phyloP scores from a whole-genome alignment of 345 rosid genomes.

The Citropsis articulata region DNA sequence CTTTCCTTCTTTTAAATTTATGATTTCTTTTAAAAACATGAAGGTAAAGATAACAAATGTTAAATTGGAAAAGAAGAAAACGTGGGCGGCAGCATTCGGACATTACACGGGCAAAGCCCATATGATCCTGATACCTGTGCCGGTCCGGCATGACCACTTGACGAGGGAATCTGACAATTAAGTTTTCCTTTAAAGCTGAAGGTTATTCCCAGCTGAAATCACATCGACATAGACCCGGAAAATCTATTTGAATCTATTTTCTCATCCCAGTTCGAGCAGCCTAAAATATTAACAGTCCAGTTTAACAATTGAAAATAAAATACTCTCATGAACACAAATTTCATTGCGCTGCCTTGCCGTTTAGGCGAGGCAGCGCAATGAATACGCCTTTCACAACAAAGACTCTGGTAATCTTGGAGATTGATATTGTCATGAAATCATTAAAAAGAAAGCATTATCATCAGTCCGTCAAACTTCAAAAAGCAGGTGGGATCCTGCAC shows the following conservation, averaged over 20 bases:
- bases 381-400: too few relatives aligned
- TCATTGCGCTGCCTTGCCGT: too few relatives aligned
- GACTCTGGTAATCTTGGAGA: background rate
- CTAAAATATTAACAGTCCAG: background rate
- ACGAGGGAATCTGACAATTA: too few relatives aligned
- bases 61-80: background rate
- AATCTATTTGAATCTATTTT: too few relatives aligned
- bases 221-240: too few relatives aligned
- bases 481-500: background rate
- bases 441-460: background rate
- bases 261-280: too few relatives aligned
- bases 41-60: background rate
- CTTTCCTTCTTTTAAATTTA: background rate
- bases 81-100: conserved; percentile 74
- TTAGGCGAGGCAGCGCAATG: too few relatives aligned
- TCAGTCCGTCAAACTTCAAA: background rate
- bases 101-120: conserved; percentile 87
- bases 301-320: background rate
- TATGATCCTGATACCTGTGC: conserved; percentile 82
- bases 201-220: background rate
- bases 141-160: conserved; percentile 65
- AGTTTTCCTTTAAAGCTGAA: too few relatives aligned
- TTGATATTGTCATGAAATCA: background rate
- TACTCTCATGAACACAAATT: too few relatives aligned
- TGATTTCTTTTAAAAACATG: background rate